Evolutionary conservation across 352 stramenopile genomes (phyloP), one percentile per base, ranked within the genome.

Genomic region (Chrysophaeum taylorii): DNA sequence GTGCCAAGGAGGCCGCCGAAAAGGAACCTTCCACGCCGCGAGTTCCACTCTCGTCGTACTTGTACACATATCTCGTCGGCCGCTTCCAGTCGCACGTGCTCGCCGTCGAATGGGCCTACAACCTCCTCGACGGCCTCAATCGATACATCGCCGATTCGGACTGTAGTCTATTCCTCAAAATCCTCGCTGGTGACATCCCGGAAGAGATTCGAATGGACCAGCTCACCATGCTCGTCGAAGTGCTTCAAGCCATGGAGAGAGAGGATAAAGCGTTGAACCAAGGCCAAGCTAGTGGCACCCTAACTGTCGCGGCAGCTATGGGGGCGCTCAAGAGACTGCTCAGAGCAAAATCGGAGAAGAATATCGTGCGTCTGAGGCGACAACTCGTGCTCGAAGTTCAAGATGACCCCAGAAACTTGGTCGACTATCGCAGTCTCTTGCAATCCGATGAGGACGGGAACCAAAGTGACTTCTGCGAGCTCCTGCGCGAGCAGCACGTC

Each of bases 401-500:
- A 73, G 14, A 73, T 69, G 53, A 23, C 54, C 21, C 41, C 41
- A 48, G 41, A 48, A 21, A 48, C 41, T 12, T 48, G 41, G 41
- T 48, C 14, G 41, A 21, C 41, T 21, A 21, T 48, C 21, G 12
- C 41, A 21, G 41, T 21, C 41, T 12, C 41, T 48, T 48, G 41
- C 21, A 21, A n/a, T n/a, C n/a, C n/a, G n/a, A n/a, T n/a, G 64
- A 70, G n/a, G 37, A 63, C 45, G 42, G 66, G 25, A 57, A 71
- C 48, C 68, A 73, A 39, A 38, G 68, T 33, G 38, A 73, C 16
- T 73, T 73, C 68, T 73, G 68, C 68, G 68, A 73, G 68, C 50
- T 62, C 4, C 27, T 62, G 15, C 23, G 50, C 25, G 50, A 62
- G 25, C 50, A 62, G 23, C 50, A 62, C 25, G 25, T 62, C n/a